These are phyloP conservation scores for Nothomitra cinnamomea DNA, from an alignment of 2,329 filamentous ascomycete genomes.

Conservation along the genomic window DNA sequence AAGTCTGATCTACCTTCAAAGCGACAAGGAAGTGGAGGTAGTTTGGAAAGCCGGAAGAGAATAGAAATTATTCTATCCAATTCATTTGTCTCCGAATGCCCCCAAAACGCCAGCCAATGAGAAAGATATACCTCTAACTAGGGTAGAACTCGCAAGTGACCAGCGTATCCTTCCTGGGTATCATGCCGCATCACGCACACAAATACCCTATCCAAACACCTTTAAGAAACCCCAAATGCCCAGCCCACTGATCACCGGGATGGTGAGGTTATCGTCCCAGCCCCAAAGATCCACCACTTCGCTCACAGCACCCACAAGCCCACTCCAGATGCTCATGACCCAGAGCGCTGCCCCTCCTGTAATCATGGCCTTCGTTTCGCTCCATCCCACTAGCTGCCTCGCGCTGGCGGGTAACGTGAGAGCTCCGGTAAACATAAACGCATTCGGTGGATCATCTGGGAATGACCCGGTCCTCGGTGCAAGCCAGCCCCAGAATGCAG, in stretches of 20 bases:
- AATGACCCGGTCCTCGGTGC: slow-evolving; percentile 51
- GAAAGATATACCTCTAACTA: not conserved
- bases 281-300: slow-evolving; percentile 85
- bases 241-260: slow-evolving; percentile 75
- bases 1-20: no score
- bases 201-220: slow-evolving; percentile 41
- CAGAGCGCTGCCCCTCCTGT: slow-evolving; percentile 57
- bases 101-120: not conserved
- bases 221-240: slow-evolving; percentile 87
- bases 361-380: slow-evolving; percentile 40
- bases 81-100: not conserved
- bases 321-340: slow-evolving; percentile 70
- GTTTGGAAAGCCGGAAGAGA: not conserved
- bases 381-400: slow-evolving; percentile 38
- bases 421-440: slow-evolving; percentile 66
- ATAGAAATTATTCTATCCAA: not conserved
- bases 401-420: slow-evolving; percentile 50
- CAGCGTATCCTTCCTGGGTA: not conserved
- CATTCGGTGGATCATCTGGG: slow-evolving; percentile 48
- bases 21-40: not conserved
- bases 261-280: slow-evolving; percentile 95
- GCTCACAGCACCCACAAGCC: slow-evolving; percentile 73
- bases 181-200: not conserved
- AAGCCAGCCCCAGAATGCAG: slow-evolving; percentile 75
- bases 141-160: not conserved